Evolutionary conservation across 2,329 filamentous ascomycete genomes (phyloP).

Genomic region (Dothistroma septosporum): DNA sequence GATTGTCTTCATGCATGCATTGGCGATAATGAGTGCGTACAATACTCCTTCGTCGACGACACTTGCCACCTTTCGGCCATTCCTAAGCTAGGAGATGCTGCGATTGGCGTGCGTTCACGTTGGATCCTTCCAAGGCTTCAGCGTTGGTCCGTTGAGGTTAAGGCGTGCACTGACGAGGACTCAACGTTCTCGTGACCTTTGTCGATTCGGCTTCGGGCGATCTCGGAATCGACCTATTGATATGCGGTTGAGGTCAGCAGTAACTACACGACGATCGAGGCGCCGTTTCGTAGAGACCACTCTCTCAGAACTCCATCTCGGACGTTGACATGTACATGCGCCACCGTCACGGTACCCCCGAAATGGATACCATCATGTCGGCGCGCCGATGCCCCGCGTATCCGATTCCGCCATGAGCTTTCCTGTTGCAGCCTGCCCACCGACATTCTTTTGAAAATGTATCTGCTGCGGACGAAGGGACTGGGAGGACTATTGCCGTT

Average conservation of each 20-base stretch:
- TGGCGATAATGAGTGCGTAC: slow-evolving; percentile 14
- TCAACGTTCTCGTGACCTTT: neutral
- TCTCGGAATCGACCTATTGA: neutral
- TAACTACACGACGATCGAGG: neutral
- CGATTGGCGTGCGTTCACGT: slow-evolving; percentile 10
- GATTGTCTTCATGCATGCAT: slow-evolving; percentile 14
- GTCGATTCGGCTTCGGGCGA: neutral
- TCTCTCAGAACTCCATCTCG: too few species aligned
- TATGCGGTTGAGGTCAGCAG: neutral
- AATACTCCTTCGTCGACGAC: slow-evolving; percentile 15
- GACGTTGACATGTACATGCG: too few species aligned
- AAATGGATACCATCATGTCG: too few species aligned
- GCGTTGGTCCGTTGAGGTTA: slow-evolving; percentile 10
- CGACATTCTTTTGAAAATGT: too few species aligned
- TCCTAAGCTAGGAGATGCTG: slow-evolving; percentile 15
- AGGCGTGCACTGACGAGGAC: neutral
- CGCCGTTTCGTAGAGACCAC: too few species aligned
- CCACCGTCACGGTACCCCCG: too few species aligned
- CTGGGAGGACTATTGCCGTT: too few species aligned
- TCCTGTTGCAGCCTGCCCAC: too few species aligned
- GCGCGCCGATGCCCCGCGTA: too few species aligned
- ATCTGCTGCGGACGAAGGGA: too few species aligned
- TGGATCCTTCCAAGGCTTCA: slow-evolving; percentile 20
- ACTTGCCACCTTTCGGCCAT: slow-evolving; percentile 12
- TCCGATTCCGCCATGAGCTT: too few species aligned